Base-by-base conservation (phyloP, 495 filamentous ascomycete species). In the Choiromyces venosus region DNA sequence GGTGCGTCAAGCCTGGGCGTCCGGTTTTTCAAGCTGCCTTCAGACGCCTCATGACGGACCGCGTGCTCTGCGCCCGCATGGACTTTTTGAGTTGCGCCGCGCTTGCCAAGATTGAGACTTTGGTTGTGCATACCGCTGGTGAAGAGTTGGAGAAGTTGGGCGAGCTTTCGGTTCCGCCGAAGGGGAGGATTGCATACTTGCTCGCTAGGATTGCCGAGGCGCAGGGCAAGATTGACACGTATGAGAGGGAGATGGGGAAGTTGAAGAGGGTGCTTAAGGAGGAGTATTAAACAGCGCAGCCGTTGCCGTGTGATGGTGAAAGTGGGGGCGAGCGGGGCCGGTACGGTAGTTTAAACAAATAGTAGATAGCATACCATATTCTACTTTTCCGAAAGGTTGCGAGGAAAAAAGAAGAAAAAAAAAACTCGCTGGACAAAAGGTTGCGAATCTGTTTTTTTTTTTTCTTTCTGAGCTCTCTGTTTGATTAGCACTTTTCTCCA, bases 21-120 rank as follows among this genome's bases (percentile, higher is more conserved):
- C 95, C 95, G 0, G 92, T 99, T 10, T 96, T 93, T 84, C 89
- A 87, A 46, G 89, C 92, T 3, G 94, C 93, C 0, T 99, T 97
- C 83, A 83, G 85, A 70, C 83, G 85, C 40, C 81, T 99, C 33
- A 86, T 87, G 0, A 83, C 88, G 70, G 96, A 98, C 82, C 83
- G 84, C 4, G 93, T 92, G 0, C 82, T 99, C 68, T 85, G 86
- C 40, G 87, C 90, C 10, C 87, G 89, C 71, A 87, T 99, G 81
- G 93, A 98, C 76, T 81, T 96, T 18, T 85, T 87, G 18, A 83
- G 93, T 65, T 81, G 93, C 1, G 85, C 83, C 5, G 87, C 93
- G 80, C 80, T 92, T 36, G 87, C 89, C 21, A 89, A 89, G 77
- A 86, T 86, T 16, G 94, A 97, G 84, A 91, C 87, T 44, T 88